Base-by-base conservation (phyloP, 306 rosid species). In the Cucurbita argyrosperma region DNA sequence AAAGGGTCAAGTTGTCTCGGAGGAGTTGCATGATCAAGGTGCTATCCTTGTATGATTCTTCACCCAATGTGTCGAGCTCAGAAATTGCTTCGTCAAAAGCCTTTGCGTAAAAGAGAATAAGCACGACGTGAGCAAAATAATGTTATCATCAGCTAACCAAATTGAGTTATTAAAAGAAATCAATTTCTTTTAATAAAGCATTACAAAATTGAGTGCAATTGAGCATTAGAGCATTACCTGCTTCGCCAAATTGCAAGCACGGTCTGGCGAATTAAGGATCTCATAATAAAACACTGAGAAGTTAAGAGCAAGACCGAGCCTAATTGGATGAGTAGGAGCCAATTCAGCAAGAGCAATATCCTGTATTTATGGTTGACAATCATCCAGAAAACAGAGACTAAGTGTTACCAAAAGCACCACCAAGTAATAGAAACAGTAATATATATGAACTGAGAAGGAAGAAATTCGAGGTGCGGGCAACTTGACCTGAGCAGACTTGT, bases 231-330 rank as follows among this genome's bases (percentile, higher is more conserved):
- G 55, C 74, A 35, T 15, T 80, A 90, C 96, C 96, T 88, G 96
- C 69, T 92, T 92, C 7, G 98, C 98, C 60, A 92, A 90, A 85
- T 88, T 92, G 87, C 96, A 92, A 55, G 98, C 98, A 21, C 98
- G 98, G 74, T 92, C 96, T 8, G 98, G 98, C 47, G 98, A 92
- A 84, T 85, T 92, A 51, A 92, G 98, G 80, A 92, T 92, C 88
- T 92, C 98, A 83, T 92, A 92, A 71, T 92, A 92, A 81, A 90
- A 92, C 72, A 92, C 98, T 8, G 98, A 92, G 80, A 92, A 92
- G 96, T 92, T 92, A 66, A 92, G 98, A 10, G 98, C 96, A 77
- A 92, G 98, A 63, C 98, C 98, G 43, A 92, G 90, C 89, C 96
- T 92, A 30, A 92, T 92, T 12, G 96, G 98, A 86, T 92, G 98